Conservation (phyloP, 2,329 filamentous ascomycete species). For the Ceratocystiopsis sp. region DNA sequence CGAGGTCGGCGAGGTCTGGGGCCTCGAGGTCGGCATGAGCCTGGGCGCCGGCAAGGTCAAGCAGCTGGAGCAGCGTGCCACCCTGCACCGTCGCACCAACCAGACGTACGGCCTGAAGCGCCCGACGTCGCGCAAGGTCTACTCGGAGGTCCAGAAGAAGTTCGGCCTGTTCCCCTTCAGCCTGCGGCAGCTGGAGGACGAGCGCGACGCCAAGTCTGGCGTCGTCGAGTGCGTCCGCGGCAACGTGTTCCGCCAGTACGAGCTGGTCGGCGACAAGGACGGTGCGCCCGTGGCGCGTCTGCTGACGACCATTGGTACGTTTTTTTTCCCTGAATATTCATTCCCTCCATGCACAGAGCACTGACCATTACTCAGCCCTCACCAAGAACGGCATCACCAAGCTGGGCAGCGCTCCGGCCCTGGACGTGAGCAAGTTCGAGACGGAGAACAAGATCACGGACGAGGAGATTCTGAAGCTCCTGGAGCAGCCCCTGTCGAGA, state of each 20-base stretch:
- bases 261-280: constrained; percentile 90
- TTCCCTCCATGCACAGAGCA: background rate
- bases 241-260: constrained; percentile 87
- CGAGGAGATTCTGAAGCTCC: constrained; percentile 85
- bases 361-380: constrained; percentile 43
- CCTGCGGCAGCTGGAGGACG: constrained; percentile 88
- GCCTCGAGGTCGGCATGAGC: constrained; percentile 88
- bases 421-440: constrained; percentile 71
- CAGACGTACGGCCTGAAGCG: constrained; percentile 90
- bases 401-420: constrained; percentile 57
- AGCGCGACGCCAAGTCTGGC: constrained; percentile 88
- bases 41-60: constrained; percentile 90
- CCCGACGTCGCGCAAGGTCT: constrained; percentile 76
- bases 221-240: constrained; percentile 91
- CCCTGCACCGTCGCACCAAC: constrained; percentile 80
- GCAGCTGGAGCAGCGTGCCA: constrained; percentile 70
- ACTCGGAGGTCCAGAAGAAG: constrained; percentile 92
- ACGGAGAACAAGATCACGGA: constrained; percentile 97
- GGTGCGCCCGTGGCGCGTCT: constrained; percentile 67
- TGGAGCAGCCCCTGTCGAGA: constrained; percentile 73
- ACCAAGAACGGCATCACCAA: constrained; percentile 94
- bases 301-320: constrained; percentile 83
- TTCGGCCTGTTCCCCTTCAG: constrained; percentile 97
- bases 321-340: constrained; percentile 10
- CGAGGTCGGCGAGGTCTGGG: constrained; percentile 89